Evolutionary conservation across 805 yeast genomes (phyloP).

Genomic region (Lachancea nothofagi): DNA sequence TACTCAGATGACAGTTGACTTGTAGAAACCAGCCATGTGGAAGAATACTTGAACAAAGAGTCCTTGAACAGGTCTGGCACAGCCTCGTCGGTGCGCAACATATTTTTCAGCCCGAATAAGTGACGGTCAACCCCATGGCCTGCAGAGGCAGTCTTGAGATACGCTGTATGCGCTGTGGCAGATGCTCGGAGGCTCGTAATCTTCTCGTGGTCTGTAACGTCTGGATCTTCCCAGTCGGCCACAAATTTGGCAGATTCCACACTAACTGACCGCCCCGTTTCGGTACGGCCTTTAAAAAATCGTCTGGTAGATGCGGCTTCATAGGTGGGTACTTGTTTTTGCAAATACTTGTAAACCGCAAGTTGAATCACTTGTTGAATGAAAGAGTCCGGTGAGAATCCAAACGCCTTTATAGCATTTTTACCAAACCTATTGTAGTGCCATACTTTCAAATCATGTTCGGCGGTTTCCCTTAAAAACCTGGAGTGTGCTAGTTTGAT

Average conservation of each 20-base stretch:
- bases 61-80: constrained; percentile 69
- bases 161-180: constrained; percentile 63
- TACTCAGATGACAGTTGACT: constrained; percentile 82
- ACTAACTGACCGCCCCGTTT: constrained; percentile 83
- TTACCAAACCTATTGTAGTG: constrained; percentile 84
- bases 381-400: constrained; percentile 88
- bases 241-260: constrained; percentile 65
- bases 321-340: constrained; percentile 81
- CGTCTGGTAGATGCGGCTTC: constrained; percentile 94
- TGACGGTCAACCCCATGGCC: constrained; percentile 94
- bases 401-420: constrained; percentile 73
- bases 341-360: constrained; percentile 79
- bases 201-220: constrained; percentile 45
- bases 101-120: constrained; percentile 77
- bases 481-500: constrained; percentile 52
- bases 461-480: constrained; percentile 47
- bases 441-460: constrained; percentile 74
- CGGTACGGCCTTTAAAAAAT: constrained; percentile 87
- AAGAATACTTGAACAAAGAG: constrained; percentile 68
- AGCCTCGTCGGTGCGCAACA: constrained; percentile 50
- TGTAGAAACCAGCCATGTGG: constrained; percentile 81
- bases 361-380: constrained; percentile 88
- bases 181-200: constrained; percentile 67
- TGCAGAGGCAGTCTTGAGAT: constrained; percentile 69
- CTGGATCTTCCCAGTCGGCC: constrained; percentile 60